Evolutionary conservation across 2,329 filamentous ascomycete species (phyloP), one percentile per base, ranked within the genome.

Genomic region (Pestalotiopsis sp.): DNA sequence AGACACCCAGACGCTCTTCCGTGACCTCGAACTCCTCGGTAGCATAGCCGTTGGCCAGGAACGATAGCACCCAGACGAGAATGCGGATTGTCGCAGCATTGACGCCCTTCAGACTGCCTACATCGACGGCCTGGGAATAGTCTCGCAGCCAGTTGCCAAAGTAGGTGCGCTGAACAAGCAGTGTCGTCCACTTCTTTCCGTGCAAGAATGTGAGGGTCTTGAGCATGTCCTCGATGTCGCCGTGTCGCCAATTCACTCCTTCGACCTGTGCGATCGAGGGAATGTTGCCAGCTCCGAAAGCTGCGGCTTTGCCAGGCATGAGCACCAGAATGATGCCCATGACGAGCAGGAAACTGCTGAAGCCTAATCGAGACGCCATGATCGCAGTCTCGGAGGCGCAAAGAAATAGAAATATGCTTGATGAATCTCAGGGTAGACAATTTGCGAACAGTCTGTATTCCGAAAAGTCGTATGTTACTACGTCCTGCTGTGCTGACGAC

Each of bases 141-240:
- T 95, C 93, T 70, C 93, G 88, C 56, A 95, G 84, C 93, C 93
- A 96, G 80, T 96, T 96, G 69, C 93, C 93, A 83, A 95, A 95
- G 81, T 94, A 95, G 38, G 91, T 91, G 67, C 92, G 87, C 81
- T 92, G 92, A 66, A 95, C 86, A 81, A 93, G 89, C 84, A 93
- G 90, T 14, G 90, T 90, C 1, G 92, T 93, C 93, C 93, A 96
- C 83, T 95, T 95, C 78, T 94, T 93, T 69, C 93, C 93, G 71
- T 91, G 87, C 69, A 95, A 86, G 75, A 94, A 95, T 38, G 91
- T 89, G 72, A 95, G 82, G 5, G 90, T 92, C 80, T 93, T 92
- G 75, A 96, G 89, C 82, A 93, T 90, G 79, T 95, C 93, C 83
- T 94, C 92, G 71, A 94, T 94, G 78, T 94, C 92, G 80, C 90